A percentile compares a stretch with the other conserved stretches of the same genome.
phyloP scores from a whole-genome alignment of 345 rosid genomes.

The Excoecaria agallocha region DNA sequence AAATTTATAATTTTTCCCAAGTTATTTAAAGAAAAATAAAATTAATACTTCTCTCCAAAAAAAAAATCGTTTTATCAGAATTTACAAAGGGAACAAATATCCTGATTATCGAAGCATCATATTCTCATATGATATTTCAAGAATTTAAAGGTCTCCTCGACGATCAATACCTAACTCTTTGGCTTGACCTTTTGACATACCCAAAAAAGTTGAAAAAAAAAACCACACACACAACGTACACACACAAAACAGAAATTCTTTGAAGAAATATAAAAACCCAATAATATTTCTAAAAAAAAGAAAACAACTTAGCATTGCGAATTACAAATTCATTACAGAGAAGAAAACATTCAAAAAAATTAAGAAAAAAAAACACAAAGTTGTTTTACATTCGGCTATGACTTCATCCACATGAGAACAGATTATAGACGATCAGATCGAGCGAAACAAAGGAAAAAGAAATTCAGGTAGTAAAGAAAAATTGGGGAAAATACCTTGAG shows the following conservation, averaged over 20 bases:
- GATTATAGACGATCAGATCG: conserved; percentile 3
- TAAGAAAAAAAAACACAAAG: neutral
- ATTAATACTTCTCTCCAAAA: neutral
- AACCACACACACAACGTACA: too few species aligned
- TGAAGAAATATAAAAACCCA: neutral
- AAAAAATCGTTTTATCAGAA: neutral
- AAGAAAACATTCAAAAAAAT: neutral
- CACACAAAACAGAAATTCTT: too few species aligned
- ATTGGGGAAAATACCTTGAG: neutral
- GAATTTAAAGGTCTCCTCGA: neutral
- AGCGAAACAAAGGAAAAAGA: neutral
- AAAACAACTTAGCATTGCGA: neutral
- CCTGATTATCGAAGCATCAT: neutral
- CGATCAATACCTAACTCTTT: neutral
- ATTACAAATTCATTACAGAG: too few species aligned
- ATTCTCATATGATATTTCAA: neutral
- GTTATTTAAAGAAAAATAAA: neutral
- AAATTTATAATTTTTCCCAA: neutral
- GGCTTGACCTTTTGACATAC: neutral
- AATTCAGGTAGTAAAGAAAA: neutral
- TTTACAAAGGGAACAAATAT: neutral
- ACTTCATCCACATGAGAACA: neutral
- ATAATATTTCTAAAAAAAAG: neutral
- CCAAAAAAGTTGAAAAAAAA: neutral
- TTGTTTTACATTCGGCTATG: neutral